These are phyloP conservation scores for Aureoboletus auriporus DNA, from an alignment of 768 basidiomycete species.

Conservation along the genomic window DNA sequence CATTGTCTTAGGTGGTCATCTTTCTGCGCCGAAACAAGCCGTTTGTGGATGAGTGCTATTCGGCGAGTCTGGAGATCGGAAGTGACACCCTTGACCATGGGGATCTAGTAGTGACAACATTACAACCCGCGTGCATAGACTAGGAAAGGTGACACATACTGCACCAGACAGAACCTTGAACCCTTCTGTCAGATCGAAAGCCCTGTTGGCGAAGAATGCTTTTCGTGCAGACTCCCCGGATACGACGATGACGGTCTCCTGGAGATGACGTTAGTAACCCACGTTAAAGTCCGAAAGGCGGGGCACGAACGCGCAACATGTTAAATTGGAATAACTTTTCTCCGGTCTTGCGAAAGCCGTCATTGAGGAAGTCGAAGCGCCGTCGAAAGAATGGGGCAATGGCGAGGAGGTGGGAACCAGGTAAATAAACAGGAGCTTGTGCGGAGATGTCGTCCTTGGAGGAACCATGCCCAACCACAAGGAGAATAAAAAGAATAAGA, in stretches of 20 bases:
- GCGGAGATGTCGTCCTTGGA: slow-evolving; percentile 42
- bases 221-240: slow-evolving; percentile 70
- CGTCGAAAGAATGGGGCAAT: slow-evolving; percentile 65
- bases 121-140: slow-evolving; percentile 15
- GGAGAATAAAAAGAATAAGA: slow-evolving; percentile 36
- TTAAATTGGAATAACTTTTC: slow-evolving; percentile 67
- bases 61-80: slow-evolving; percentile 60
- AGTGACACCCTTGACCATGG: slow-evolving; percentile 72
- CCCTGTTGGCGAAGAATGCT: slow-evolving; percentile 65
- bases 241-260: slow-evolving; percentile 74
- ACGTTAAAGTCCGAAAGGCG: slow-evolving; percentile 10
- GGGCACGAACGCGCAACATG: slow-evolving; percentile 53
- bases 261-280: slow-evolving; percentile 16
- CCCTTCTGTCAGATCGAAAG: slow-evolving; percentile 73
- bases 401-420: slow-evolving; percentile 53
- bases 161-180: slow-evolving; percentile 78
- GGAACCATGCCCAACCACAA: slow-evolving; percentile 32
- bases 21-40: slow-evolving; percentile 59
- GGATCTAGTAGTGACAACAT: slow-evolving; percentile 46
- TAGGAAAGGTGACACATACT: slow-evolving; percentile 39
- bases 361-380: slow-evolving; percentile 69
- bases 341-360: slow-evolving; percentile 66
- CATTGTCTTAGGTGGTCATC: slow-evolving; percentile 57
- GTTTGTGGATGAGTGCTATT: slow-evolving; percentile 67
- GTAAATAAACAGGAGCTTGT: slow-evolving; percentile 50